Base-by-base conservation (phyloP, 176 grass and related monocot species). In the Eremochloa ophiuroides region DNA sequence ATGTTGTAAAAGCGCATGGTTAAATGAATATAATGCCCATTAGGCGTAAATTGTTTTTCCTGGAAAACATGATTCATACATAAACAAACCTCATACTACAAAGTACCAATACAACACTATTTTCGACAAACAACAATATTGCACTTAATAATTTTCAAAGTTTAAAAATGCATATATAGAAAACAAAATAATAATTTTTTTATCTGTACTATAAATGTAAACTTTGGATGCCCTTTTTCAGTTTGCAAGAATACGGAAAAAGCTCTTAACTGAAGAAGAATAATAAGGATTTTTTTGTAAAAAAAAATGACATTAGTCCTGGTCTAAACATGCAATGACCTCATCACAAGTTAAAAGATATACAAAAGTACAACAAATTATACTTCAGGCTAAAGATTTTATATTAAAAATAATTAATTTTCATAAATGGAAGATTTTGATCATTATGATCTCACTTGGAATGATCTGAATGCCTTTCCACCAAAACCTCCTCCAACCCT, bases 401-500 rank as follows among this genome's bases (percentile, higher is more conserved):
- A 17, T 58, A 74, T 43, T 27, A 22, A 51, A 51, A 22, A 51
- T 22, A 48, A 16, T 69, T 22, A 17, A 17, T 31, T 73, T 22
- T 3, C 12, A 5, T 4, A 48, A 38, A 62, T 39, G n/a, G 55
- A 18, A 62, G 3, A 62, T 17, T 10, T 30, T 1, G 26, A 29
- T 4, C 62, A 43, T 50, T 60, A 39, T 65, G 18, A 53, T 31
- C 77, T 94, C 18, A 94, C 91, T 70, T 47, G 58, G 42, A 73
- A 37, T 59, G 82, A 62, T 86, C 80, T 85, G 43, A 60, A 56
- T 47, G 66, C 67, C 83, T 94, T 95, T 18, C 93, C 93, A n/a
- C 90, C 93, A 66, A 95, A 95, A 56, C 83, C 85, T 23, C 93
- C 93, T 85, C 93, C 93, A 87, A 50, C 93, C 83, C 93, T 90